These are phyloP conservation scores for Fragilaria radians DNA, from an alignment of 108 stramenopile genomes.

Conservation along the genomic window DNA sequence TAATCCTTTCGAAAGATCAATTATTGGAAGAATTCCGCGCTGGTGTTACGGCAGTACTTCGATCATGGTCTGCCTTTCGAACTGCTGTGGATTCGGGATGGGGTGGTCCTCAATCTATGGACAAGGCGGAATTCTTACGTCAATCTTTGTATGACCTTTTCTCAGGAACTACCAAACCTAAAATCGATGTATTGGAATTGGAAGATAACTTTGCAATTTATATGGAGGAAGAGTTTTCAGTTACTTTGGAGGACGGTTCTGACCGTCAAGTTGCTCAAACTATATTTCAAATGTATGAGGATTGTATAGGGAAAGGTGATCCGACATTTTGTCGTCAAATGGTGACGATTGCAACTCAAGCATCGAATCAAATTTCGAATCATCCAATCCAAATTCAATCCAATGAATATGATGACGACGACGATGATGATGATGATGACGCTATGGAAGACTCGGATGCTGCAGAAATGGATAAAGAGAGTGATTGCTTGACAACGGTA, in stretches of 20 bases:
- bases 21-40: constrained; percentile 62
- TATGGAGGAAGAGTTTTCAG: constrained; percentile 85
- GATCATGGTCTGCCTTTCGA: constrained; percentile 76
- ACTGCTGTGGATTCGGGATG: constrained; percentile 73
- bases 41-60: constrained; percentile 78
- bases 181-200: constrained; percentile 37
- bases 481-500: constrained; percentile 8
- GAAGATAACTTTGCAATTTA: constrained; percentile 74
- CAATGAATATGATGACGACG: constrained; percentile 49
- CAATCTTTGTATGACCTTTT: constrained; percentile 45
- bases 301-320: constrained; percentile 47
- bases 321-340: constrained; percentile 42
- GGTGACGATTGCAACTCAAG: constrained; percentile 35
- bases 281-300: constrained; percentile 71
- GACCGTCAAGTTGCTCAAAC: constrained; percentile 66
- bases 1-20: constrained; percentile 5
- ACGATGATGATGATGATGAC: constrained; percentile 55
- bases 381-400: constrained; percentile 46
- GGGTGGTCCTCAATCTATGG: constrained; percentile 58
- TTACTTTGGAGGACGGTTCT: constrained; percentile 69
- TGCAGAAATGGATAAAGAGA: constrained; percentile 1
- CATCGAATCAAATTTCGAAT: constrained; percentile 24
- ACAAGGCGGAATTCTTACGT: constrained; percentile 68
- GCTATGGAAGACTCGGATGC: neutral
- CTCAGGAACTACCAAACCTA: constrained; percentile 34